Evolutionary conservation across 306 rosid species (phyloP).

Genomic region (Abrus precatorius): DNA sequence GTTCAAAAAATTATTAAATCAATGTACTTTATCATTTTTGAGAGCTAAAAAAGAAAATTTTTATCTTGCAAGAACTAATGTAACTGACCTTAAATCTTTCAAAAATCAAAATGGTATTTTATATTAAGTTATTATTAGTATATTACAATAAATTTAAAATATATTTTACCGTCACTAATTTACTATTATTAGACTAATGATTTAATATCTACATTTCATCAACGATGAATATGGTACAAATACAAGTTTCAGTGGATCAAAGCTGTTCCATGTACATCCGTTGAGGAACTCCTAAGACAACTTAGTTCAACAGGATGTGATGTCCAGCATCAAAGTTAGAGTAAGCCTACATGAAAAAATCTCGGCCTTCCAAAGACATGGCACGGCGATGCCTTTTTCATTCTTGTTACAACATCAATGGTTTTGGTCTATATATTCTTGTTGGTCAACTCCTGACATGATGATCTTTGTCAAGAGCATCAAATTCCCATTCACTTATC

Average conservation of each 20-base stretch:
- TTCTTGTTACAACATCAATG: conserved; percentile 34
- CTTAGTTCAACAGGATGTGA: conserved; percentile 2
- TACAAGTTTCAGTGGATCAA: conserved; percentile 41
- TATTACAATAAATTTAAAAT: not conserved
- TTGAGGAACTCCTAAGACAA: conserved; percentile 37
- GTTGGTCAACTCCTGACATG: conserved; percentile 44
- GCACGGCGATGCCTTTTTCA: conserved; percentile 7
- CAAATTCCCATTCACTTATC: conserved; percentile 78
- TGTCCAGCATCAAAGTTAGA: conserved; percentile 29
- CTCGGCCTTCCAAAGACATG: conserved; percentile 42
- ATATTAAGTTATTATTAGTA: not conserved
- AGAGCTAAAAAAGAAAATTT: too few relatives aligned
- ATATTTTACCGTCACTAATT: not conserved
- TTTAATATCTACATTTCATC: conserved; percentile 49
- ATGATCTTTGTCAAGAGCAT: conserved; percentile 63
- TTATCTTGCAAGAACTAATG: too few relatives aligned
- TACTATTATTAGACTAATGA: not conserved
- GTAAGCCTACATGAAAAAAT: not conserved
- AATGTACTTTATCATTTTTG: too few relatives aligned
- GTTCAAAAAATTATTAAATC: too few relatives aligned
- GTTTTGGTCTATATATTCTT: conserved; percentile 43
- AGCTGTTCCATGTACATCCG: conserved; percentile 34
- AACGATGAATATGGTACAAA: conserved; percentile 48
- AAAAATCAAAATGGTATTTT: too few relatives aligned
- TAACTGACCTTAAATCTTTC: too few relatives aligned